A percentile compares a stretch with the other conserved stretches of the same genome.
Evolutionary conservation across 768 basidiomycete genomes (phyloP).

Genomic region (Trametes cinnabarina): DNA sequence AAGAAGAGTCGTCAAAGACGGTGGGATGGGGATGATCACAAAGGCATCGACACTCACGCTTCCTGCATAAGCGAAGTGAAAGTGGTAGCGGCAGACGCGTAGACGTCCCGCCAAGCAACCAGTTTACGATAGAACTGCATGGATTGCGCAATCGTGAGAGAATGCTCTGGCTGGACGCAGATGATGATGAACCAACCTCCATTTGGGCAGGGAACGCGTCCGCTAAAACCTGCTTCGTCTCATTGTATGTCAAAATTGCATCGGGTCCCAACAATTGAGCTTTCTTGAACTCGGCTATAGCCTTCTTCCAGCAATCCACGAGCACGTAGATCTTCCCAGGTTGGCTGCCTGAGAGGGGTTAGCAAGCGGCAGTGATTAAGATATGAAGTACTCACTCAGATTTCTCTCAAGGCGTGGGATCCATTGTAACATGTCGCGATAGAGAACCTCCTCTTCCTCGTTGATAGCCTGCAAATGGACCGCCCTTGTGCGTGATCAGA

Average conservation of each 20-base stretch:
- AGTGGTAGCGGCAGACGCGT: background rate
- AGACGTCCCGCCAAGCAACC: slow-evolving; percentile 6
- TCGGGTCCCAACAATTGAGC: slow-evolving; percentile 6
- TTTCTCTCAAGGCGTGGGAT: slow-evolving; percentile 9
- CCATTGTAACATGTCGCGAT: slow-evolving; percentile 17
- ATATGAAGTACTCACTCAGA: background rate
- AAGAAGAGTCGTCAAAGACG: background rate
- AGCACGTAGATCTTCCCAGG: background rate
- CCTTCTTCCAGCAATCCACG: slow-evolving; percentile 14
- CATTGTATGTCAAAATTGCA: slow-evolving; percentile 8
- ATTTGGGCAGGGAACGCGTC: slow-evolving; percentile 1
- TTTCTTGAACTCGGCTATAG: slow-evolving; percentile 25
- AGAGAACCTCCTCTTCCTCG: background rate
- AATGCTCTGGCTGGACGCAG: too few relatives aligned
- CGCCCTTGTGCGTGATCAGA: background rate
- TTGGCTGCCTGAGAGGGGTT: background rate
- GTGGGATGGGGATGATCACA: background rate
- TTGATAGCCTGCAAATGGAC: background rate
- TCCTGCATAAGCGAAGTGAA: background rate
- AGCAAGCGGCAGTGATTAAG: background rate
- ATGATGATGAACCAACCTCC: slow-evolving; percentile 16
- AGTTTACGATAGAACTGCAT: slow-evolving; percentile 12
- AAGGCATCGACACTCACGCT: background rate
- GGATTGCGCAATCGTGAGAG: background rate
- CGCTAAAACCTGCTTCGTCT: slow-evolving; percentile 12